phyloP scores from a whole-genome alignment of 441 rosid species.

The Erodium trifolium region DNA sequence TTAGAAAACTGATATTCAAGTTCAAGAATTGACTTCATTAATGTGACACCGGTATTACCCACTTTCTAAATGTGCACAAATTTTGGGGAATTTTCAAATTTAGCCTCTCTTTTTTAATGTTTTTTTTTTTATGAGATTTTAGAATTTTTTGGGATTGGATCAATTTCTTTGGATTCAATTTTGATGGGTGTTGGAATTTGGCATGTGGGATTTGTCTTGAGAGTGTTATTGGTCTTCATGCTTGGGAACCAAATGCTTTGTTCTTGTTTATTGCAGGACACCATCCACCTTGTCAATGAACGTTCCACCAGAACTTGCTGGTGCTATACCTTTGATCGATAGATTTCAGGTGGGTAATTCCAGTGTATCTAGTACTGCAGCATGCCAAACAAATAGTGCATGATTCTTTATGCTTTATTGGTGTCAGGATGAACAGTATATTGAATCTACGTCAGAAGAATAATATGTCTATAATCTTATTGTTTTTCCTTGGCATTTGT shows the following conservation, averaged over 20 bases:
- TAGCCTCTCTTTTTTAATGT: neutral
- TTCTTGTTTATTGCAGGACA: slow-evolving; percentile 30
- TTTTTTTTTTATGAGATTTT: neutral
- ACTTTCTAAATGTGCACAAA: neutral
- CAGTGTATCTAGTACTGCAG: slow-evolving; percentile 6
- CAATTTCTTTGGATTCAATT: neutral
- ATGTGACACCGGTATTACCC: neutral
- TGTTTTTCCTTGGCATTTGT: slow-evolving; percentile 9
- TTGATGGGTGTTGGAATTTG: neutral
- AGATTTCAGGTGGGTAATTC: slow-evolving; percentile 59
- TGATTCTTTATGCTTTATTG: slow-evolving; percentile 7
- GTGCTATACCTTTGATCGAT: slow-evolving; percentile 85
- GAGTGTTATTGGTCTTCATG: neutral
- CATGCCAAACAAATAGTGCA: neutral
- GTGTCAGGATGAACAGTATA: neutral
- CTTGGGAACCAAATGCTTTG: neutral
- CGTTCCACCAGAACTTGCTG: slow-evolving; percentile 83
- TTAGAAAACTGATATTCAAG: neutral
- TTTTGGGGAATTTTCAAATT: neutral
- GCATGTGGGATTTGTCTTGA: neutral
- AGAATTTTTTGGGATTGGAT: neutral
- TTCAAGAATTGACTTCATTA: slow-evolving; percentile 3
- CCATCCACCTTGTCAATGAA: slow-evolving; percentile 47
- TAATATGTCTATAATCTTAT: neutral
- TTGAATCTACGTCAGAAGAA: neutral